Base-by-base conservation (phyloP, 805 yeast species). In the Wickerhamomyces subpelliculosus region DNA sequence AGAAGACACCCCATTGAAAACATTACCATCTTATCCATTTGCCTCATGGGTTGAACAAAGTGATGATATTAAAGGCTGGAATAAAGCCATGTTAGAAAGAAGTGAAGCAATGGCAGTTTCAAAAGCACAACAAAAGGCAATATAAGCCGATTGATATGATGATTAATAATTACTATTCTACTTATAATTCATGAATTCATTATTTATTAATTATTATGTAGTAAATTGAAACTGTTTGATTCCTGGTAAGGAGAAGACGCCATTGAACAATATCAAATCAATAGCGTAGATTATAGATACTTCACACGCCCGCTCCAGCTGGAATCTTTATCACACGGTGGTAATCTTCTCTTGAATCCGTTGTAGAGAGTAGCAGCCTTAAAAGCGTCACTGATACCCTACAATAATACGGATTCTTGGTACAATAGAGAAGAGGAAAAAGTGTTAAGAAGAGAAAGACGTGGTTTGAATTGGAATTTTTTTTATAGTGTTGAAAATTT, bases 1-100 rank as follows among this genome's bases (percentile, higher is more conserved):
- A 3, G 67, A 67, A 28, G 80, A 78, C 17, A 69, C 77, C 0
- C 82, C 82, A 3, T 44, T 79, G 19, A 75, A 69, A 47, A 79
- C 85, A 0, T 51, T 70, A 34, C 74, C 79, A 16, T 62, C 75
- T 3, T 79, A 79, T 50, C 86, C 86, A 25, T 79, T 79, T 64
- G 84, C 85, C 2, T 67, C 71, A 49, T 79, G 65, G 45, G 54
- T 66, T 9, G 57, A 65, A 27, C 60, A 52, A 26, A 47, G 57
- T 44, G 64, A 59, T 38, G 68, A 59, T 20, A 51, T 58, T 16
- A 38, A 57, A 22, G 75, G 75, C 8, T 69, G 75, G 75, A 53
- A 62, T 36, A 46, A 33, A 19, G 54, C 51, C 3, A 54, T 49
- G 55, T 27, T 54, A 42, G 43, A 48, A 35, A 51, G 51, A 45